Evolutionary conservation across 2,329 filamentous ascomycete species (phyloP).

Genomic region (Sclerotiophoma versabilis): DNA sequence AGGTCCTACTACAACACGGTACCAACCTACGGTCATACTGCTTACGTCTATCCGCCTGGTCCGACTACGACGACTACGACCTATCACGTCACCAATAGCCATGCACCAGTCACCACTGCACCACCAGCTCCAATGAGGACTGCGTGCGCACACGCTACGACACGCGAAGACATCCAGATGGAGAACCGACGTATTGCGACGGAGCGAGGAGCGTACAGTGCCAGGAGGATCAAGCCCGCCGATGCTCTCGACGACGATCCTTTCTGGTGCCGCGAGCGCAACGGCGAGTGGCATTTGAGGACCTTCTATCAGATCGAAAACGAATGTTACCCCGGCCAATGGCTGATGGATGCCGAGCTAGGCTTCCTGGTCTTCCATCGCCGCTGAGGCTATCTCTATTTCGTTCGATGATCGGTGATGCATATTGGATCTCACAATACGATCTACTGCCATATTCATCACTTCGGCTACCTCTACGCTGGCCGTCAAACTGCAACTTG

Average conservation of each 20-base stretch:
- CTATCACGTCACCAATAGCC: conserved; percentile 36
- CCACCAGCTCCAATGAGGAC: conserved; percentile 16
- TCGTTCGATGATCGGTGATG: background rate
- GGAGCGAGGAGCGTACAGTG: conserved; percentile 41
- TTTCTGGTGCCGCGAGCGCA: conserved; percentile 49
- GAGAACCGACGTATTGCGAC: conserved; percentile 42
- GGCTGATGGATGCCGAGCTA: conserved; percentile 44
- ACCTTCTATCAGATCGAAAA: conserved; percentile 49
- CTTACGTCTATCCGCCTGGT: conserved; percentile 35
- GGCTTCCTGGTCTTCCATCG: conserved; percentile 47
- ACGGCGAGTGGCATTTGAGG: conserved; percentile 47
- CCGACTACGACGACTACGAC: conserved; percentile 30
- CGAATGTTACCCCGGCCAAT: conserved; percentile 46
- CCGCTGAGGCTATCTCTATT: conserved; percentile 21
- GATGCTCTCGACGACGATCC: conserved; percentile 43
- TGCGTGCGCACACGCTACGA: conserved; percentile 20
- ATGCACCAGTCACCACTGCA: conserved; percentile 16
- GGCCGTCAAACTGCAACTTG: background rate
- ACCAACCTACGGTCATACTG: conserved; percentile 30
- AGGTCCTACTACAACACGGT: conserved; percentile 38
- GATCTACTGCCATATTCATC: background rate
- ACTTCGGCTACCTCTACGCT: background rate
- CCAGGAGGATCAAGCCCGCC: conserved; percentile 41
- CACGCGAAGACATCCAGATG: conserved; percentile 38
- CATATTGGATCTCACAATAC: background rate